Conservation (phyloP, 106 monocot genomes). For the Phalaenopsis equestris region DNA sequence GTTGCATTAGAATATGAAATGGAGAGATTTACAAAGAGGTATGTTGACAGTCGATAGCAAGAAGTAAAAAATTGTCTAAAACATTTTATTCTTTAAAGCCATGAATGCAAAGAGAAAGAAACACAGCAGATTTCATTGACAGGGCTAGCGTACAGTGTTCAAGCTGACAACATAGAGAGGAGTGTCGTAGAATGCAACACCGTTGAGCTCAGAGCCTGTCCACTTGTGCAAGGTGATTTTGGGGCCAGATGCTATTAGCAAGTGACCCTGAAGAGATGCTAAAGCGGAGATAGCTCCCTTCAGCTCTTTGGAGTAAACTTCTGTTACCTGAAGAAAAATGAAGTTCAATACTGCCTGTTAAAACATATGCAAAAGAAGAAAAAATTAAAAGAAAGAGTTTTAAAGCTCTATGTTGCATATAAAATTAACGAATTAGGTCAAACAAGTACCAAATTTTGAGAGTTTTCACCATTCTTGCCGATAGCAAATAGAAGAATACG, state of each 20-base stretch:
- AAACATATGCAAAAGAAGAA: not conserved
- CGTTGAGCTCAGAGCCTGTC: constrained; percentile 89
- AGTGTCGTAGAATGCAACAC: constrained; percentile 98
- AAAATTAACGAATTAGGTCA: not conserved
- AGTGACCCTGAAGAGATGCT: constrained; percentile 96
- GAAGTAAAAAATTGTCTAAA: not conserved
- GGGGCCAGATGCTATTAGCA: constrained; percentile 89
- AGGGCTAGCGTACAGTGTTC: constrained; percentile 63
- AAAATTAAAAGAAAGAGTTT: not conserved
- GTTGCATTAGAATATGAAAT: not conserved
- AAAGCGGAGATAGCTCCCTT: constrained; percentile 93
- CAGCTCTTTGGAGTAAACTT: constrained; percentile 91
- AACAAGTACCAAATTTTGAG: constrained; percentile 58
- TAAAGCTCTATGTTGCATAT: not conserved
- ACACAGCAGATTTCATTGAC: constrained; percentile 1
- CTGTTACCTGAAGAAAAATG: constrained; percentile 45
- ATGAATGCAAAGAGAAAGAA: not conserved
- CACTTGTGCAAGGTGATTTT: constrained; percentile 90
- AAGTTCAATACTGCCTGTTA: not conserved
- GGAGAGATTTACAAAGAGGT: not conserved
- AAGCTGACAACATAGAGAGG: constrained; percentile 97
- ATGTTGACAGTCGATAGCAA: not conserved
- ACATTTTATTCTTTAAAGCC: not conserved
- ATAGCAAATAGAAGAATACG: constrained; percentile 74
- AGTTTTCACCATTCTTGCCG: constrained; percentile 50